phyloP scores from a whole-genome alignment of 331 rosid genomes.

The Acacia pycnantha region DNA sequence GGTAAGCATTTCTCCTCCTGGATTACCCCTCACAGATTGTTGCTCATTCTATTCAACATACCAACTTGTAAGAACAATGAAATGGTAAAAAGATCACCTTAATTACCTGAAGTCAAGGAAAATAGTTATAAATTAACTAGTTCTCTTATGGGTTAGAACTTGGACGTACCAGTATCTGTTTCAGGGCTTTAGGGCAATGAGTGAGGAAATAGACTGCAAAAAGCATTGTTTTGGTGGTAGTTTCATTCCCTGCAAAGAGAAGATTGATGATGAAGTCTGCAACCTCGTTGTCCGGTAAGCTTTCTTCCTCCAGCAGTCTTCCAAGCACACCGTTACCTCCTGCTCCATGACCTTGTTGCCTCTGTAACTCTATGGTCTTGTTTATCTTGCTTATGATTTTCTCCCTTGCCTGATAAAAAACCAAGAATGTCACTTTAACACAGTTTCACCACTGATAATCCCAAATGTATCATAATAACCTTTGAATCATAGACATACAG shows the following conservation, averaged over 20 bases:
- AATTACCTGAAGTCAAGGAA: background rate
- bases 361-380: constrained; percentile 53
- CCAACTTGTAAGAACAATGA: background rate
- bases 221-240: constrained; percentile 94
- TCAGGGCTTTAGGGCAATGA: constrained; percentile 67
- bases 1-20: constrained; percentile 55
- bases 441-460: background rate
- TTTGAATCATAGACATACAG: background rate
- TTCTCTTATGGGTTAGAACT: constrained; percentile 22
- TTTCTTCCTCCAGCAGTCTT: constrained; percentile 75
- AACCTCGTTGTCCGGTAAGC: constrained; percentile 66
- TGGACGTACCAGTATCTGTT: constrained; percentile 65
- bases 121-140: background rate
- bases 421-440: constrained; percentile 23
- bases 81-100: background rate
- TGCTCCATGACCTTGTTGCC: constrained; percentile 38
- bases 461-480: background rate
- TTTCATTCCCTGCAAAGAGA: constrained; percentile 94
- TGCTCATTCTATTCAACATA: constrained; percentile 72
- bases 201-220: constrained; percentile 88
- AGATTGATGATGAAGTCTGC: constrained; percentile 93
- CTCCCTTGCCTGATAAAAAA: constrained; percentile 70
- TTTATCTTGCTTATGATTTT: constrained; percentile 69
- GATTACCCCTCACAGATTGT: constrained; percentile 44
- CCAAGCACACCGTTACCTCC: constrained; percentile 60